Evolutionary conservation across 768 basidiomycete species (phyloP), one percentile per base, ranked within the genome.

Genomic region (Megacollybia marginata): DNA sequence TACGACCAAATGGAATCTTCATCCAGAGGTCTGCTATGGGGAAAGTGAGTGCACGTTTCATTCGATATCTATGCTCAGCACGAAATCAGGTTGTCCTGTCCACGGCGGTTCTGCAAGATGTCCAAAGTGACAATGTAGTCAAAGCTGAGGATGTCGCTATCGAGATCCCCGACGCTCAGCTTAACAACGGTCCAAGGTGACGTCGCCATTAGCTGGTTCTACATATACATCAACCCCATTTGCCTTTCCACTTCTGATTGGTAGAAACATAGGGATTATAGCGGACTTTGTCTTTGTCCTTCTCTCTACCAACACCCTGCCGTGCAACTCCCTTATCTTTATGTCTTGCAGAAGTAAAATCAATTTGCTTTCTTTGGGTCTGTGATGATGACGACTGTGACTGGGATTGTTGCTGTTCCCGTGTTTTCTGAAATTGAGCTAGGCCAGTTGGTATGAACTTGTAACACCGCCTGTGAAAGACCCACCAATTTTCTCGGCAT

Each of bases 401-500:
- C 1, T 73, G 67, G 8, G 74, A 60, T 46, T 78, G 74, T 52
- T 81, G 76, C 54, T 89, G 85, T n/a, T 75, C 77, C 19, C 79
- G 77, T 48, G 67, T 58, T 57, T 80, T 88, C 66, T 82, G 85
- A 51, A 68, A 59, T 63, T 74, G 76, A 60, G 86, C 81, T 85
- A 33, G 34, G n/a, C 49, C 13, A 33, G 28, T 13, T 45, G 19
- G 33, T 33, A 46, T 46, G 46, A 28, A 28, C 23, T 28, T 28
- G 11, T 15, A 40, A 54, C 35, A 49, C 35, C 33, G 23, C 33
- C 33, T 44, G n/a, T 52, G 44, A 54, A 57, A 55, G 51, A 68
- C 86, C 67, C 68, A 92, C 91, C 89, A 59, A 96, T 80, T 57
- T 73, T 76, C 33, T 82, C 78, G 1, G 92, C 84, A 56, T 77